Percentiles rank a stretch among this genome's conserved stretches.
These are phyloP conservation scores for Boletus subparvulus DNA, from an alignment of 768 basidiomycete genomes.

Conservation along the genomic window DNA sequence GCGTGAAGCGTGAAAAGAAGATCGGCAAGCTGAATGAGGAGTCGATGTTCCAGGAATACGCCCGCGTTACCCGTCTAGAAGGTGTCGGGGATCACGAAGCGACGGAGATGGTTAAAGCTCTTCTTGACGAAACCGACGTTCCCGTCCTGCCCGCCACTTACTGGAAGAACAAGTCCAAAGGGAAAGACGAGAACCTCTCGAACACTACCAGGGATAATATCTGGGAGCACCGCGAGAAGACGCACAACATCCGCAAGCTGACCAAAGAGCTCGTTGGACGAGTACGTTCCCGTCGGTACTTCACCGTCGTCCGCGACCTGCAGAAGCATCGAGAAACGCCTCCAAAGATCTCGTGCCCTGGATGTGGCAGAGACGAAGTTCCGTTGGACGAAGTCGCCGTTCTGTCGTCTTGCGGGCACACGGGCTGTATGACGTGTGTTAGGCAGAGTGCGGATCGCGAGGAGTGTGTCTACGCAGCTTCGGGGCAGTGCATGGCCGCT, in stretches of 20 bases:
- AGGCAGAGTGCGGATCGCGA: constrained; percentile 69
- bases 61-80: constrained; percentile 64
- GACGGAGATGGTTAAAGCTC: constrained; percentile 52
- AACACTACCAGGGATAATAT: constrained; percentile 59
- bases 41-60: constrained; percentile 78
- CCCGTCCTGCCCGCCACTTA: constrained; percentile 31
- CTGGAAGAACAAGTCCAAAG: constrained; percentile 45
- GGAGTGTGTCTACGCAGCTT: constrained; percentile 74
- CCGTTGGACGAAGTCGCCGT: constrained; percentile 74
- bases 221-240: constrained; percentile 85
- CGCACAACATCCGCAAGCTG: constrained; percentile 80
- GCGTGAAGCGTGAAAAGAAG: constrained; percentile 65
- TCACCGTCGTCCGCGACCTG: constrained; percentile 85
- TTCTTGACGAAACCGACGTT: constrained; percentile 63
- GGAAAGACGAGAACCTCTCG: constrained; percentile 54
- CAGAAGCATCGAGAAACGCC: constrained; percentile 71
- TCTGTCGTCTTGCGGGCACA: constrained; percentile 90
- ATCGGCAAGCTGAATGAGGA: constrained; percentile 64
- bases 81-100: constrained; percentile 77
- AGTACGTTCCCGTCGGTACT: constrained; percentile 87
- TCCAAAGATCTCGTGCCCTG: constrained; percentile 59
- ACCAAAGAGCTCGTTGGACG: constrained; percentile 89
- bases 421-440: constrained; percentile 78
- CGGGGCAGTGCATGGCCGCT: constrained; percentile 72
- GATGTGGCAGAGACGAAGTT: constrained; percentile 54